Base-by-base conservation (phyloP, 768 basidiomycete genomes). In the Psilocybe sp. region DNA sequence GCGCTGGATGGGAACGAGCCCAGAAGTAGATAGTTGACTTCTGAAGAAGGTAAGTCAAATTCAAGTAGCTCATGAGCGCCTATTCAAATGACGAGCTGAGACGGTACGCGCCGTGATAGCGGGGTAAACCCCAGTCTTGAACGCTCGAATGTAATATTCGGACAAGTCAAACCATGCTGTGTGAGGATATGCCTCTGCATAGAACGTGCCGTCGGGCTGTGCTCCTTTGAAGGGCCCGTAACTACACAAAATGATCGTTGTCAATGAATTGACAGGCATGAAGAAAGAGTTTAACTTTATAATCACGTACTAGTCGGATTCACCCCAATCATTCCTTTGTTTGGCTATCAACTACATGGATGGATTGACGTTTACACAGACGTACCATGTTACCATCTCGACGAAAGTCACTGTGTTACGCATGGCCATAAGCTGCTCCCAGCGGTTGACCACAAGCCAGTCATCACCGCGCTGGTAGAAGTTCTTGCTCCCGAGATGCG, bases 291-390 rank as follows among this genome's bases (percentile, higher is more conserved):
- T 28, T 4, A 28, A 7, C 38, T 28, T 14, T 57, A n/a, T n/a
- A n/a, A n/a, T n/a, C n/a, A n/a, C 72, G 43, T 58, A 78, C 76
- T 91, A 89, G 59, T 84, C 79, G 1, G 85, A 85, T 69, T 91
- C 89, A 55, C 87, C 87, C 55, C 75, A 89, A 62, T 89, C 85
- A 67, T 91, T 91, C 76, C 78, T 79, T 39, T 20, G 20, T 19
- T 35, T 40, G 13, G 33, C 15, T 10, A 7, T 38, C 12, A 23
- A 20, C 19, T 14, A 32, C n/a, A 28, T 20, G 44, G 31, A n/a
- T 12, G 31, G 12, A 49, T 34, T 7, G 32, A 40, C 36, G 13
- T 14, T 38, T 33, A 40, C 35, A 43, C 33, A 19, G 14, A 44
- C 67, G 34, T 54, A 77, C 87, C 86, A 91, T 43, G 81, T 87